Base-by-base conservation (phyloP, 495 filamentous ascomycete genomes). In the Penicillium fimorum region DNA sequence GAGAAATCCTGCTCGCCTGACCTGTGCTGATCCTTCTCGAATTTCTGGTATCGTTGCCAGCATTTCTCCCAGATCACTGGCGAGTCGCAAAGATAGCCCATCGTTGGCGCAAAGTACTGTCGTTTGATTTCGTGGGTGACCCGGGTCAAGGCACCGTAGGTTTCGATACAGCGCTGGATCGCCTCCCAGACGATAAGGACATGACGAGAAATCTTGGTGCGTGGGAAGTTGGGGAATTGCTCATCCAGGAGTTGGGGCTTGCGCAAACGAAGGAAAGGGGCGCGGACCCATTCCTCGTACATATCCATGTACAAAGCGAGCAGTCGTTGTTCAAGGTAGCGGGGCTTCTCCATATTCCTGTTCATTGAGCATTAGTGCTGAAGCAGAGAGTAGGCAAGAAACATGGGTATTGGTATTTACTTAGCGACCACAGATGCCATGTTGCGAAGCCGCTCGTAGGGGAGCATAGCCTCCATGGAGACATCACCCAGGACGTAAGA, bases 271-370 rank as follows among this genome's bases (percentile, higher is more conserved):
- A 67, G 40, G 46, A 69, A 74, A 20, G 58, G 50, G 13, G 52
- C 62, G 54, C 68, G 68, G 18, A 74, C 44, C 60, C 64, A 72
- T 35, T 52, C 38, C 25, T 72, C 68, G 47, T 60, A 74, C 2
- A 74, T 47, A 4, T 66, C 52, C 10, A 64, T 46, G 47, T 65
- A 67, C 37, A 61, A 18, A 18, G 49, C 15, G 1, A 74, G 59
- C 6, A 74, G 60, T 1, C 25, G 45, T 12, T 63, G 52, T 47
- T 72, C 71, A 12, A 61, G 20, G 4, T 40, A n/a, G 6, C 59
- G 64, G 3, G 66, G 56, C 29, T 62, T 64, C 12, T 55, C 53
- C 37, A 74, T 55, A 40, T 60, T 56, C 5, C 66, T 72, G 15
- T 10, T 22, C 13, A 4, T 30, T 45, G 20, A 38, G 42, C 27